Evolutionary conservation across 768 basidiomycete species (phyloP), one percentile per base, ranked within the genome.

Genomic region (Russula emetica): DNA sequence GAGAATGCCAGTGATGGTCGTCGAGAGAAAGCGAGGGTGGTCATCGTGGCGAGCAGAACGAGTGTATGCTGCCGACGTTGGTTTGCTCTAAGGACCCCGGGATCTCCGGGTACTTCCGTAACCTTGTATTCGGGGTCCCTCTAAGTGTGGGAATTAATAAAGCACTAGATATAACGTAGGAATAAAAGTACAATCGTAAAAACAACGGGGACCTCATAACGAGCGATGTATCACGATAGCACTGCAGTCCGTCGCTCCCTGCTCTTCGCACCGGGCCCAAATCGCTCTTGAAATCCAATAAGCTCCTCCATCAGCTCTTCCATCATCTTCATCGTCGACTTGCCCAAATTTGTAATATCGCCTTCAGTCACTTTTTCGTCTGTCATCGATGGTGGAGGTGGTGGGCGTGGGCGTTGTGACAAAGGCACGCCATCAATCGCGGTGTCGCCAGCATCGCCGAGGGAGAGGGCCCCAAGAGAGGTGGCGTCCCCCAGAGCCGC

Each of bases 241-340:
- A 68, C 70, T 30, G 69, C 70, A 64, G 73, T 70, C 61, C 75
- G 74, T 51, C 76, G 70, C 49, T 77, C 76, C 66, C 73, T 77
- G 51, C 67, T 73, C 72, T 79, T 82, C 53, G 76, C 72, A 36
- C 81, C 78, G 7, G 80, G 80, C n/a, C 89, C 89, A 76, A 90
- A 94, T 60, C 84, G 81, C 72, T 95, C 92, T 76, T 95, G 94
- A 72, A 96, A 95, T 44, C 76, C 79, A 67, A 94, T 92, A 28
- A 95, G 76, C 73, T 95, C 93, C 71, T 90, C 84, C 86, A 94
- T 94, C 11, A 96, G 78, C 69, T 90, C 91, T 72, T 94, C 93
- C 88, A 96, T 91, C 78, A 89, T 80, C 75, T 83, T 86, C 84
- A 90, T 88, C 45, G 88, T 88, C 71, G 72, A 72, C 53, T 69